Evolutionary conservation across 1,139 yeast species (phyloP).

Genomic region (Candida mesenterica): DNA sequence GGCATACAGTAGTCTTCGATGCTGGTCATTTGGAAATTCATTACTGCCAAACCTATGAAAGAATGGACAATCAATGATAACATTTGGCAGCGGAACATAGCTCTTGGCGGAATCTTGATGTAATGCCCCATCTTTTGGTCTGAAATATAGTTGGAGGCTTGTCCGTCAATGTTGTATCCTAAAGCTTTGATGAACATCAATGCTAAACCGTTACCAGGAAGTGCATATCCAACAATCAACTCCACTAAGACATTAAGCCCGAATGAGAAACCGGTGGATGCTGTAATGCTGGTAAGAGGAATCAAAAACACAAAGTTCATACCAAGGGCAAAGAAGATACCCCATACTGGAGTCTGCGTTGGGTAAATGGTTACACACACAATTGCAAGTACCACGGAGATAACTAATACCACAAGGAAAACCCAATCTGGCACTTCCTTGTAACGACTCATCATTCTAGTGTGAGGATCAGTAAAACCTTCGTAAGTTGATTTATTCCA

Average conservation of each 20-base stretch:
- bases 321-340: conserved; percentile 33
- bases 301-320: conserved; percentile 36
- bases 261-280: conserved; percentile 38
- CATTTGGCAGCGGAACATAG: conserved; percentile 59
- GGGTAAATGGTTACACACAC: conserved; percentile 33
- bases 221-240: conserved; percentile 38
- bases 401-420: conserved; percentile 17
- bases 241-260: conserved; percentile 42
- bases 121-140: conserved; percentile 64
- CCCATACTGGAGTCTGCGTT: conserved; percentile 35
- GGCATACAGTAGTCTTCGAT: conserved; percentile 48
- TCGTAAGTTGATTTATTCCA: conserved; percentile 7
- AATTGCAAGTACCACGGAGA: conserved; percentile 20
- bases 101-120: conserved; percentile 57
- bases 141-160: conserved; percentile 56
- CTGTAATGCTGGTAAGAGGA: conserved; percentile 36
- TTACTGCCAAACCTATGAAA: conserved; percentile 51
- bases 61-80: conserved; percentile 42
- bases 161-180: conserved; percentile 50
- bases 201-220: conserved; percentile 40
- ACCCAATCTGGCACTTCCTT: conserved; percentile 25
- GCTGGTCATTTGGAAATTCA: conserved; percentile 51
- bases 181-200: conserved; percentile 36
- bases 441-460: conserved; percentile 21
- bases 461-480: conserved; percentile 21